Percentiles rank a stretch among this genome's conserved stretches.
Evolutionary conservation across 2,329 filamentous ascomycete genomes (phyloP).

Genomic region (Dryadomyces sulphureus): DNA sequence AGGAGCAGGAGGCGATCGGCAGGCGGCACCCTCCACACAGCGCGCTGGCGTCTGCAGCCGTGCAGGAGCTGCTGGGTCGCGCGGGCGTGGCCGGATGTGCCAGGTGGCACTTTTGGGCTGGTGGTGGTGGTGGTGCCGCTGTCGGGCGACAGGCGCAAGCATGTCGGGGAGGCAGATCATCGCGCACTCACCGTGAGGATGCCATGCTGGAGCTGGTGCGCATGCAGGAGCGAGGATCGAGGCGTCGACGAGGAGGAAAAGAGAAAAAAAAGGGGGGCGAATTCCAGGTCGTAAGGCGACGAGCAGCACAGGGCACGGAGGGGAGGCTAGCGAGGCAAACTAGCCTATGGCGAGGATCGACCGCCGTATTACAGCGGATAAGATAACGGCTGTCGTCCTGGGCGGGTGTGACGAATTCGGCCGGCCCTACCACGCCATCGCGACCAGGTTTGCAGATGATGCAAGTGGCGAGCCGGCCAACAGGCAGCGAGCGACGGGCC

Average conservation of each 20-base stretch:
- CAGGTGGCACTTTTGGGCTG: no score
- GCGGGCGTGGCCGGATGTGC: no score
- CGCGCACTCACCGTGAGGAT: constrained; percentile 10
- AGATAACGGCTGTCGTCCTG: not conserved
- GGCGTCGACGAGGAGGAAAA: not conserved
- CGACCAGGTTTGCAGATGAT: not conserved
- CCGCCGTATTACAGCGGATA: constrained; percentile 3
- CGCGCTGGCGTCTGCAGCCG: no score
- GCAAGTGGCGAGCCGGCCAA: not conserved
- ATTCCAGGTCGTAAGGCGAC: not conserved
- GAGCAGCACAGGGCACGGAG: not conserved
- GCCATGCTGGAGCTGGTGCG: constrained; percentile 5
- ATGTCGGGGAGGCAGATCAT: no score
- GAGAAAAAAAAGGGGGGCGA: not conserved
- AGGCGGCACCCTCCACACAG: no score
- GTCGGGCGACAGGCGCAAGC: not conserved
- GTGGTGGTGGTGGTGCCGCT: no score
- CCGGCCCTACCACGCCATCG: not conserved
- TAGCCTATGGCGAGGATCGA: not conserved
- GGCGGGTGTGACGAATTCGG: no score
- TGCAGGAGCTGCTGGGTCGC: no score
- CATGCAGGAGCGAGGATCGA: not conserved
- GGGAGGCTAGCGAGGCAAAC: not conserved
- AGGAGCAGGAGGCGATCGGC: not conserved
- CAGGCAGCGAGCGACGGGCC: not conserved